Evolutionary conservation across 2,329 filamentous ascomycete species (phyloP), one percentile per base, ranked within the genome.

Genomic region (Gnomoniopsis smithogilvyi): DNA sequence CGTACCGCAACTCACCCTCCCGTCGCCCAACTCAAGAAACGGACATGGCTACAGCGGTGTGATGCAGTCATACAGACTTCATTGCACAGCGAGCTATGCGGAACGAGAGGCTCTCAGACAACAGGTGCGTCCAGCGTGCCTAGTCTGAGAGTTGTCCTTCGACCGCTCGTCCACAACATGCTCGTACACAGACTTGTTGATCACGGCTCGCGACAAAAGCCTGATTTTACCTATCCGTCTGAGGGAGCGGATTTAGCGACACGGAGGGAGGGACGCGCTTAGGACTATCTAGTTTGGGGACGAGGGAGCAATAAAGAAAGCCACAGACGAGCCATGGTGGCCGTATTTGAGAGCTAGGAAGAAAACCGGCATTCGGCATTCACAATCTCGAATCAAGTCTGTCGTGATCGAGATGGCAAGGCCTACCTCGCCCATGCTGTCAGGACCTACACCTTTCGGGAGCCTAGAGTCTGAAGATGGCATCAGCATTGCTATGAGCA

Each of bases 21-120:
- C 58, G 50, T 53, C 50, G 54, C 60, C 60, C 45, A 36, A 24
- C 26, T 26, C 19, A 19, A 53, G 19, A 26, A n/a, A 56, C 33
- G 50, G 41, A 50, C 53, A 51, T n/a, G 34, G 34, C 41, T 22
- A 33, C 11, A 36, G 50, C 17, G 43, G 51, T 43, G 33, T 48
- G 45, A 56, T 47, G 45, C 45, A 24, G 19, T 47, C 15, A 47
- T 11, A 36, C 53, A 33, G 19, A 41, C 50, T 11, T 51, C 30
- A 50, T 26, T 26, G 24, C 57, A 34, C 50, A 54, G 48, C 49
- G 47, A 41, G 43, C 49, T 49, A 21, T 47, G 59, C 54, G 22
- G 45, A 53, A 15, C 33, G 43, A 48, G 38, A 36, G 56, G 24
- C 41, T 36, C 45, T 15, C 15, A 19, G 43, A 43, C 56, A 49